Evolutionary conservation across 2,329 filamentous ascomycete genomes (phyloP).

Genomic region (Trichoderma breve): DNA sequence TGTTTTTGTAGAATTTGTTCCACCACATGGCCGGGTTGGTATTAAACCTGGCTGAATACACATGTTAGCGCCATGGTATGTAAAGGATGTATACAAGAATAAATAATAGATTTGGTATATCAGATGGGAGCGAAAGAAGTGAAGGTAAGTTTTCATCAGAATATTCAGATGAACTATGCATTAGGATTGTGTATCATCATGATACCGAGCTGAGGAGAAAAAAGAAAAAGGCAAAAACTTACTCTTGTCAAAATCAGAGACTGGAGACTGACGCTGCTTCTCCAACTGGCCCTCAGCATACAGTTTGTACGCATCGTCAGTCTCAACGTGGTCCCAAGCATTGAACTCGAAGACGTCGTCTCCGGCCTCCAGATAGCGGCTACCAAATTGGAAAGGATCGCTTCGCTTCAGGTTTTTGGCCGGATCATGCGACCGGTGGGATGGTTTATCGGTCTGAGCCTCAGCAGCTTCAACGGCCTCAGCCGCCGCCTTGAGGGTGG

Average conservation of each 20-base stretch:
- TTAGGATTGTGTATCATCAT: slow-evolving; percentile 56
- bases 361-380: slow-evolving; percentile 75
- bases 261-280: slow-evolving; percentile 80
- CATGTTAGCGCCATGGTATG: slow-evolving; percentile 39
- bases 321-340: slow-evolving; percentile 97
- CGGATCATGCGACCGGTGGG: slow-evolving; percentile 70
- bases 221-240: slow-evolving; percentile 36
- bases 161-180: slow-evolving; percentile 71
- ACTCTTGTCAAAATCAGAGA: slow-evolving; percentile 90
- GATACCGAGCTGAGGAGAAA: slow-evolving; percentile 34
- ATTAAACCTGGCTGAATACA: slow-evolving; percentile 71
- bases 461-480: slow-evolving; percentile 13
- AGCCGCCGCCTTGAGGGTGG: slow-evolving; percentile 24
- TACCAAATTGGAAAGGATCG: slow-evolving; percentile 95
- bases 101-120: slow-evolving; percentile 33
- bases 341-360: slow-evolving; percentile 97
- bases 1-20: slow-evolving; percentile 98
- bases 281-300: slow-evolving; percentile 83
- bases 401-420: slow-evolving; percentile 75
- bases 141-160: slow-evolving; percentile 61
- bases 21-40: slow-evolving; percentile 91
- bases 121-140: slow-evolving; percentile 75
- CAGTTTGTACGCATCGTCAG: slow-evolving; percentile 81
- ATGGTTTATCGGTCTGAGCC: slow-evolving; percentile 38
- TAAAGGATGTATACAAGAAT: background rate